Evolutionary conservation across 176 grass and related monocot species (phyloP).

Genomic region (Canna indica): DNA sequence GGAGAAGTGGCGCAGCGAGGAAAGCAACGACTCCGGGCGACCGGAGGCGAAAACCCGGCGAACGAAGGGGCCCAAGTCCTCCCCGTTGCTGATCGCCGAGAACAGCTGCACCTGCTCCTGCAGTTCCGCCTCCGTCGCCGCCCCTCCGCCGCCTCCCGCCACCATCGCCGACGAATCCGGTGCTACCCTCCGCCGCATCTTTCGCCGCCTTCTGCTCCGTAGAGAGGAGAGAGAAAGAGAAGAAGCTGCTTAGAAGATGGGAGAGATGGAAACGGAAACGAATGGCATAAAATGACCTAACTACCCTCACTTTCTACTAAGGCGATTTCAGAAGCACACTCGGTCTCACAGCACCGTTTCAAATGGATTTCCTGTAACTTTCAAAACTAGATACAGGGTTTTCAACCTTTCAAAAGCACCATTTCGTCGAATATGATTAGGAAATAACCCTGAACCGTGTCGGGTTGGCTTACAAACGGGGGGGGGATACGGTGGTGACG

Average conservation of each 20-base stretch:
- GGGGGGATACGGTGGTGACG: not conserved
- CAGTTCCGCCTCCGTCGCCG: constrained; percentile 23
- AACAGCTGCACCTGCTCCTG: constrained; percentile 56
- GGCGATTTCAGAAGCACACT: not conserved
- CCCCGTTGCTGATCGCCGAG: constrained; percentile 49
- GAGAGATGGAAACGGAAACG: not conserved
- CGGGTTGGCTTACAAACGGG: not conserved
- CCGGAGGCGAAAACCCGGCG: constrained; percentile 58
- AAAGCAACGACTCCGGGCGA: constrained; percentile 32
- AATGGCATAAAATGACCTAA: not conserved
- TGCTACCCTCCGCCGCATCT: constrained; percentile 5
- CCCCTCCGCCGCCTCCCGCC: not conserved
- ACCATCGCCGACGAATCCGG: constrained; percentile 6
- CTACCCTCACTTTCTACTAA: not conserved
- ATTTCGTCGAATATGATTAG: not conserved
- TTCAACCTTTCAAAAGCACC: not conserved
- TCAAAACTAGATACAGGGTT: not conserved
- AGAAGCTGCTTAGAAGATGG: not conserved
- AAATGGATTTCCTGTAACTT: not conserved
- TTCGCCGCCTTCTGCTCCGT: not conserved
- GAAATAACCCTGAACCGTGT: not conserved
- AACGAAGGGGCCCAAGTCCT: constrained; percentile 74
- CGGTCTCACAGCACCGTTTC: not conserved
- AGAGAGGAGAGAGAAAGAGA: not conserved
- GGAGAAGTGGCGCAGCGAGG: constrained; percentile 7